Base-by-base conservation (phyloP, 2,329 filamentous ascomycete genomes). In the Coniella lustricola region DNA sequence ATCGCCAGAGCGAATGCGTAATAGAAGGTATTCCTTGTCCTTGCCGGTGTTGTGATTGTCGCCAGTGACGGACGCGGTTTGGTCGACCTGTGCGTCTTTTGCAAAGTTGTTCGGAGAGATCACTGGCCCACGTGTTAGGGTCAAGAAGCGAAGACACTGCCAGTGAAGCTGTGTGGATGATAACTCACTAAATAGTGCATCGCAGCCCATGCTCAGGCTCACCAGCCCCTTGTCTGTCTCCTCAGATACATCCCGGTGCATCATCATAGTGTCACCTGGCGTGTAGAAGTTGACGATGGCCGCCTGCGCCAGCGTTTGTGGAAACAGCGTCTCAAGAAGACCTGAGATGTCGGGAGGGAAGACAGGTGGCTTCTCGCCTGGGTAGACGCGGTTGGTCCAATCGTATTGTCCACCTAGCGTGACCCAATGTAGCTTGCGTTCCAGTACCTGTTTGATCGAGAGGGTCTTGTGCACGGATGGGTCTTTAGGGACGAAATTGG, bases 351-450 rank as follows among this genome's bases (percentile, higher is more conserved):
- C 89, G 1, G 63, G 35, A 0, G 91, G 90, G 57, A 96, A 96
- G 0, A 69, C 59, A 0, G 88, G 88, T 1, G 86, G 83, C 3
- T 64, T 52, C n/a, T 76, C 73, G 9, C 72, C 64, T 0, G 90
- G 90, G 61, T 97, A 97, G 12, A 79, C 70, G 56, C 95, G 90
- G 49, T 81, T 79, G 0, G 90, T 94, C 93, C 91, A 97, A 69
- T 97, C 87, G 65, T 97, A 97, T 64, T 97, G 93, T 0, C 90
- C 91, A 43, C 93, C 93, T 3, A 98, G 77, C 0, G 91, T 97
- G 36, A 94, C 79, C 93, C 93, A 98, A 57, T 91, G 88, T 20
- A 97, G 76, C 53, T 87, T 90, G 54, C 84, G 85, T 49, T 83
- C 79, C 37, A 97, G 73, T 25, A 91, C 79, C 59, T 84, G 82